Percentiles rank a stretch among this genome's conserved stretches.
These are phyloP conservation scores for Suhomyces bokatorum DNA, from an alignment of 1,139 yeast species.

Conservation along the genomic window DNA sequence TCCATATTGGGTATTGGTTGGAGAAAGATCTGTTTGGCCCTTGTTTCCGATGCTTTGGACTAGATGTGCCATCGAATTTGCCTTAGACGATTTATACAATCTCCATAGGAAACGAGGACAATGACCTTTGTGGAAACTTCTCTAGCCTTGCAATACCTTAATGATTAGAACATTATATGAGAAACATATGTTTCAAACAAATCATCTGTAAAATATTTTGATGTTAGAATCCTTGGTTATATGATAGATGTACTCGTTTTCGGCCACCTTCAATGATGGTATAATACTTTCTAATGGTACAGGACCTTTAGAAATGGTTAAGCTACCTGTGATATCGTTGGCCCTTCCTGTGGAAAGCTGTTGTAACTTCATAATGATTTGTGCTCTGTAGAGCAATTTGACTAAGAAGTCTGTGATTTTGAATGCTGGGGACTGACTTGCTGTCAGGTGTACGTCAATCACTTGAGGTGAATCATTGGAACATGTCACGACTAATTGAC, in stretches of 20 bases:
- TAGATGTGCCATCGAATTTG: constrained; percentile 86
- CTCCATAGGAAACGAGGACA: constrained; percentile 40
- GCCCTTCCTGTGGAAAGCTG: constrained; percentile 83
- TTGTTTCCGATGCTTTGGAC: constrained; percentile 82
- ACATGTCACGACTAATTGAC: constrained; percentile 36
- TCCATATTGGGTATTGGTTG: constrained; percentile 87
- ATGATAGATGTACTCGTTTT: constrained; percentile 65
- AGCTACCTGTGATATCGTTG: constrained; percentile 74
- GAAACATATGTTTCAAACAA: neutral
- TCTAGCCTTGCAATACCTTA: neutral
- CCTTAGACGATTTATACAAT: constrained; percentile 73
- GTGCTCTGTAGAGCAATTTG: constrained; percentile 52
- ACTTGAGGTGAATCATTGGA: constrained; percentile 43
- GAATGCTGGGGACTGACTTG: constrained; percentile 34
- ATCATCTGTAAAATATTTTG: constrained; percentile 44
- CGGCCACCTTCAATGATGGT: constrained; percentile 36
- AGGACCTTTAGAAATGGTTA: constrained; percentile 58
- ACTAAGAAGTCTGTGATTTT: constrained; percentile 48
- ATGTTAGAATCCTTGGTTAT: constrained; percentile 56
- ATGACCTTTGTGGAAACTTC: neutral
- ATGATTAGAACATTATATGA: too few relatives aligned
- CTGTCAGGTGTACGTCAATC: constrained; percentile 31
- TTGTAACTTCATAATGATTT: constrained; percentile 52
- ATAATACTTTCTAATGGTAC: constrained; percentile 25
- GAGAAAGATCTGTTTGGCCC: constrained; percentile 95